Base-by-base conservation (phyloP, 179 eudicot species). In the Nepenthes alata region DNA sequence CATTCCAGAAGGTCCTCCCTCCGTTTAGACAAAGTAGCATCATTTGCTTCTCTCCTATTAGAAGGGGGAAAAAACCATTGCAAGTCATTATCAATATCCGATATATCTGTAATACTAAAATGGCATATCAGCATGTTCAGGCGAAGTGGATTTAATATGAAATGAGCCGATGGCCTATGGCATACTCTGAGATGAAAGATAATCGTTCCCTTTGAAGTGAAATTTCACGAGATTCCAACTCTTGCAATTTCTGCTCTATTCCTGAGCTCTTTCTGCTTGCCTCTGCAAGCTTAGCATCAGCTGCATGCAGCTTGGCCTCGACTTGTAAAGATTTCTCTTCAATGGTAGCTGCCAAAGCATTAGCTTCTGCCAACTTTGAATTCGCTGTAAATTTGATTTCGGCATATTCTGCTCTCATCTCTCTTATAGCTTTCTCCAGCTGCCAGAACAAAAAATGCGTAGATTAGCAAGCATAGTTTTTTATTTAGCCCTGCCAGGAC, bases 371-470 rank as follows among this genome's bases (percentile, higher is more conserved):
- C 70, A 87, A 58, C 73, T 81, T 89, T 39, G 80, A 78, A 59
- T 87, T 88, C 62, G 95, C 83, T 11, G 83, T 69, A 64, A 75
- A 73, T 79, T 82, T 87, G 60, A 85, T 76, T 80, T 83, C 78
- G 49, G 81, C 89, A 78, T 81, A 69, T 63, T 85, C 90, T n/a
- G 81, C 70, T 37, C 76, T 75, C 80, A 80, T 73, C 63, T 82
- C 88, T 55, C 83, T 83, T 71, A 93, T 74, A 48, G 90, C 91
- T 74, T 81, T 83, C 87, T 89, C 93, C 75, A 93, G 82, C 98
- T 93, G 85, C 85, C 83, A 37, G 34, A 67, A 58, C 39, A 11
- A 54, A 25, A 11, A 36, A 35, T 8, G 34, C n/a, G 51, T 50
- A 38, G 13, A 51, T 34, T 35, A 37, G 65, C 35, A 35, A 61